Base-by-base conservation (phyloP, 2,329 filamentous ascomycete species). In the Aaosphaeria arxii region DNA sequence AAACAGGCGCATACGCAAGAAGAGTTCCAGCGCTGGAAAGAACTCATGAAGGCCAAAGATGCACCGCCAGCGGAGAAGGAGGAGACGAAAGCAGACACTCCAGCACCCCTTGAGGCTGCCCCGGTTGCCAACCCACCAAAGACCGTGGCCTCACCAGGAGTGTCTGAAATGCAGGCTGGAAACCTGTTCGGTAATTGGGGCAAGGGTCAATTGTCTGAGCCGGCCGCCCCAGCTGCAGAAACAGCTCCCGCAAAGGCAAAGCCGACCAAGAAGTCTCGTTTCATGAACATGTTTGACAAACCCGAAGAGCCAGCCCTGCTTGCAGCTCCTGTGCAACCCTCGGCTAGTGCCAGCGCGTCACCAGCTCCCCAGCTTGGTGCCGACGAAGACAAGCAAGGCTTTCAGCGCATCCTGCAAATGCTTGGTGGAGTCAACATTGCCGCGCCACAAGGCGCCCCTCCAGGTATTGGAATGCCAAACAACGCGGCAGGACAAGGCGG, bases 1-100 rank as follows among this genome's bases (percentile, higher is more conserved):
- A 75, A 81, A 33, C 83, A 87, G 59, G 81, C 79, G 5, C 88
- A 89, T 59, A 96, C 91, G 1, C 86, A 89, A 61, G 91, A 95
- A 63, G 91, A 96, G 57, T 95, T 96, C 69, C 87, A 95, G 72
- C 89, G 89, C 57, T 96, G 92, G 84, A 96, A 96, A 79, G 89
- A 95, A 59, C 81, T 80, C 54, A 95, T 95, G 90, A 92, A 88
- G 70, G 85, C 84, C 36, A 80, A 82, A 52, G 82, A 72, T 42
- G 53, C 68, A 4, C 53, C 59, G 7, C 70, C 70, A 43, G 72
- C 78, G 49, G 77, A 77, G 59, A 77, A 72, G 52, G 71, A 74
- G n/a, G 73, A 75, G 42, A 52, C 59, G 11, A 58, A 59, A 53
- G 32, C 59, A 51, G 67, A 56, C 9, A 30, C 38, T n/a, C 44